Evolutionary conservation across 2,329 filamentous ascomycete genomes (phyloP), one percentile per base, ranked within the genome.

Genomic region (Trichoderma pleuroti): DNA sequence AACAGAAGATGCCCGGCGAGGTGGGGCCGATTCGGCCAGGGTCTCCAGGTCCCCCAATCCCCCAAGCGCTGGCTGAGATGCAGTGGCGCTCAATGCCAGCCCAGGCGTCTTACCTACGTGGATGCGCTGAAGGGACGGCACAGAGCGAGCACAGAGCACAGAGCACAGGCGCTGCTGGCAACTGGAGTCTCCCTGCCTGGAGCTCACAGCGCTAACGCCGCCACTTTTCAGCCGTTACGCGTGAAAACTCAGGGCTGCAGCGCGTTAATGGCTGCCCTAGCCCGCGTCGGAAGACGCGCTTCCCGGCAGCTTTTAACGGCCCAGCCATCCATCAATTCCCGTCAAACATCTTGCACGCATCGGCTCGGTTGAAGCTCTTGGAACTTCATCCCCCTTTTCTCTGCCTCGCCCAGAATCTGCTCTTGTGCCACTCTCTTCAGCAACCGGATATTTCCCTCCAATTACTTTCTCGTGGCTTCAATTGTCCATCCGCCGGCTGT

Each of bases 231-330:
- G 69, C 60, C 54, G 54, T 39, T 30, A 60, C 62, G 63, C 69
- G 62, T 67, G 34, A 34, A 46, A 42, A 26, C 49, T 26, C 57
- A 62, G 59, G 42, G 56, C 61, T 66, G 24, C 46, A 68, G 65
- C 71, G 71, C 71, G 71, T 71, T 71, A 68, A 72, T 68, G 60
- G 69, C 39, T 63, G 46, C 16, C 21, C 42, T 72, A 32, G 26
- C 42, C 61, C 72, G 67, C 67, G 67, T 70, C 59, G 24, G 32
- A 32, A n/a, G 46, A 57, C 67, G 67, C 67, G 67, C 67, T 70
- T 56, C 32, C 64, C 6, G 34, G 67, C 49, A 42, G 49, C 46
- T 70, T 54, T 54, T 56, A 42, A 28, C 32, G 26, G 30, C 67
- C 46, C 46, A 59, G 54, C 57, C 57, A 63, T 63, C 59, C 5